These are phyloP conservation scores for Mycena galopus DNA, from an alignment of 768 basidiomycete genomes.

Conservation along the genomic window DNA sequence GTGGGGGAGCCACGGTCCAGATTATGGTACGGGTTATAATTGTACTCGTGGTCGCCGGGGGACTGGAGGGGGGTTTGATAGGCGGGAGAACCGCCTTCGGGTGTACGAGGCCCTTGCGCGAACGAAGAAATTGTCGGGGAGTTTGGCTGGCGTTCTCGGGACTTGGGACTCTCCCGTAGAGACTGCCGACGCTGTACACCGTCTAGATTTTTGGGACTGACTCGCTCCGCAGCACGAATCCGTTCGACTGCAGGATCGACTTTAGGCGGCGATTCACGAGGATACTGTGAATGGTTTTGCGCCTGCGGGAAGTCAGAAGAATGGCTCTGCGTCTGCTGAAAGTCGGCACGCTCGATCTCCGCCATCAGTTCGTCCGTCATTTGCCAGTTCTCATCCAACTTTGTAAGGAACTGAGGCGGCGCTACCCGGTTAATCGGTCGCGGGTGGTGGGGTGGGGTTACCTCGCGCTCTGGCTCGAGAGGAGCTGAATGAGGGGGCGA, in stretches of 20 bases:
- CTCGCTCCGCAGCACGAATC: conserved; percentile 63
- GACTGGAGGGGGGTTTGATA: conserved; percentile 33
- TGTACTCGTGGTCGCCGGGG: conserved; percentile 27
- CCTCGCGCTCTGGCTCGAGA: conserved; percentile 44
- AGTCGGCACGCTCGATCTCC: conserved; percentile 80
- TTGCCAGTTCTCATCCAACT: conserved; percentile 73
- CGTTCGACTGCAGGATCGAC: conserved; percentile 68
- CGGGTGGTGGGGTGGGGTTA: conserved; percentile 59
- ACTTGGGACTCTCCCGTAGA: conserved; percentile 55
- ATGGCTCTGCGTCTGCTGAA: conserved; percentile 69
- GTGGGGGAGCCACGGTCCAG: conserved; percentile 44
- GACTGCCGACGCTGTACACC: conserved; percentile 49
- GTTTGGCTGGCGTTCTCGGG: conserved; percentile 40
- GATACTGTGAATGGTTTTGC: conserved; percentile 59
- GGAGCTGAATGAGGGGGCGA: conserved; percentile 34
- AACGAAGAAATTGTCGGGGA: conserved; percentile 46
- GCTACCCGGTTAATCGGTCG: conserved; percentile 72
- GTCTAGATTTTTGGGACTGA: conserved; percentile 69
- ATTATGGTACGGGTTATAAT: conserved; percentile 39
- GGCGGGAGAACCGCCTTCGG: conserved; percentile 51
- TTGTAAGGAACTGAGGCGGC: conserved; percentile 67
- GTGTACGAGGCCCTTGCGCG: conserved; percentile 63
- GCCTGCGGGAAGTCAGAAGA: conserved; percentile 73
- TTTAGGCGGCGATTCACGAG: conserved; percentile 62
- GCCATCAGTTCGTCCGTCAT: conserved; percentile 79